Evolutionary conservation across 2,329 filamentous ascomycete genomes (phyloP), one percentile per base, ranked within the genome.

Genomic region (Gaeumannomyces sp.): DNA sequence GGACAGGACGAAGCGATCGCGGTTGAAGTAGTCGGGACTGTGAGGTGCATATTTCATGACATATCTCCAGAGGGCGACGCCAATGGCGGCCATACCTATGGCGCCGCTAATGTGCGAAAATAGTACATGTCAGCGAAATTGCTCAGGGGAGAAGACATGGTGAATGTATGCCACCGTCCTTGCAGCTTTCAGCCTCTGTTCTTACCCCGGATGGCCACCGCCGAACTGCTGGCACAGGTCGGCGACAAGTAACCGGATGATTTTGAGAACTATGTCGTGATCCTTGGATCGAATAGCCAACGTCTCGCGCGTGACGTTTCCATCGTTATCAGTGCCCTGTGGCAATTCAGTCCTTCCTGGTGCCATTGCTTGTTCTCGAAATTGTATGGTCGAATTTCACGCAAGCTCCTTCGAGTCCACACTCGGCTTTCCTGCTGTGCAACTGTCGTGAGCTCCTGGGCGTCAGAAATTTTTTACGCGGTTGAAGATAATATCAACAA

Each of bases 181-280:
- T 16, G 38, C 16, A 16, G 8, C 19, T 45, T 16, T 5, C 33
- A 33, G 11, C 7, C 19, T 2, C 45, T n/a, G 19, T 45, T 66
- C 79, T 69, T 77, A 87, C 83, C 87, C 88, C 25, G 87, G 88
- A 71, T 90, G 88, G 0, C 88, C 88, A 50, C 87, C 87, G 67
- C 85, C 85, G 74, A 89, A 91, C 68, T 90, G 87, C 72, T 90
- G 82, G 70, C 87, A 90, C 3, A 91, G 75, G 71, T 91, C 88
- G 59, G 88, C 86, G 66, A 90, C 87, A 35, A 90, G 75, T 62
- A 83, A 76, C 64, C 88, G 79, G 71, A 89, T 89, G 7, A 83
- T 84, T 69, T 80, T 81, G 62, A 90, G 74, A 2, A 88, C 84
- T 27, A 83, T 72, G 61, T 86, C 80, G 57, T 64, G 62, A 8